Evolutionary conservation across 441 rosid genomes (phyloP), one percentile per base, ranked within the genome.

Genomic region (Euphorbia schlechtendalii): DNA sequence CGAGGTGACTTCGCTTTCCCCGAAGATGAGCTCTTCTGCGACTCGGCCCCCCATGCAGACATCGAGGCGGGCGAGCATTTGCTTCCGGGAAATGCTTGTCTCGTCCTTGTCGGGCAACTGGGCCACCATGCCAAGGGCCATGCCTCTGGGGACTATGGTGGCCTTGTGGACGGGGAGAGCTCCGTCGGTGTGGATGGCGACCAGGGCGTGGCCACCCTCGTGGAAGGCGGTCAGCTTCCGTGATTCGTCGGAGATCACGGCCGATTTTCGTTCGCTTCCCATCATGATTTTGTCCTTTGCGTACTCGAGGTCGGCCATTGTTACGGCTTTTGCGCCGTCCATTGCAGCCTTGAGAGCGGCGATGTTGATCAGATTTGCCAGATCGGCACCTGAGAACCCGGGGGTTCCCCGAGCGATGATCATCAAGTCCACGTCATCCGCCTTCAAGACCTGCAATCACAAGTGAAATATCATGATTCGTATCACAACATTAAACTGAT

Each of bases 341-440:
- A 87, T 94, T 10, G 99, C 97, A 69, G 99, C 96, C 74, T 91
- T 90, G n/a, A 90, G 81, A 55, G 97, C 99, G 60, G 99, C 96
- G 61, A 86, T 78, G 13, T 93, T 93, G 56, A 90, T 85, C 66
- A 93, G 64, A 64, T 93, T 93, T n/a, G 99, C 97, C 55, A 90
- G 85, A 78, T 90, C 99, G 56, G 97, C 99, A 15, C 97, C 99
- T 0, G 97, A 93, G 75, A 90, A 90, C 54, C 99, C 96, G 30
- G 99, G 97, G 3, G 97, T 90, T 34, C 96, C 97, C 80, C 99
- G 76, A 38, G 97, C 96, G 15, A 90, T 90, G 73, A 89, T 87
- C 93, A 82, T 88, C 78, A 90, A 69, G 81, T 90, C 99, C 48
- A 93, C 96, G 78, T 93, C 96, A 52, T 84, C 90, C 5, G 84